Evolutionary conservation across 768 basidiomycete genomes (phyloP).

Genomic region (Russula compacta): DNA sequence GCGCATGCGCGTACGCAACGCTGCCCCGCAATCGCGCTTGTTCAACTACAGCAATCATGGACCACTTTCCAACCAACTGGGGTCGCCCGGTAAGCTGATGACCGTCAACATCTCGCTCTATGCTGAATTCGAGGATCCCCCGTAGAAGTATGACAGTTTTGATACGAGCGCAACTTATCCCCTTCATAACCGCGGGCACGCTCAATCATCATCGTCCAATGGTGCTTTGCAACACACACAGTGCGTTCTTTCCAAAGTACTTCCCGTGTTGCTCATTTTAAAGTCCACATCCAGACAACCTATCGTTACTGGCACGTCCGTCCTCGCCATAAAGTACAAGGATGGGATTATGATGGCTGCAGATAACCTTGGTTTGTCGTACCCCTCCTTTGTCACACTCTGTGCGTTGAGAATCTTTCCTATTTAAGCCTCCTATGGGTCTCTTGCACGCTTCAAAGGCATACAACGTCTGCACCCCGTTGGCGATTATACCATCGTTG

Average conservation of each 20-base stretch:
- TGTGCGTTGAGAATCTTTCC: not conserved
- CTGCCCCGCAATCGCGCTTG: not conserved
- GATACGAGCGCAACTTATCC: conserved; percentile 77
- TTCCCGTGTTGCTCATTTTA: not conserved
- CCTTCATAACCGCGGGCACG: conserved; percentile 48
- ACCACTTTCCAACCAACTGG: conserved; percentile 82
- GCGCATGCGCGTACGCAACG: conserved; percentile 9
- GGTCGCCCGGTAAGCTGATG: conserved; percentile 31
- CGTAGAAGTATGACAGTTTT: conserved; percentile 61
- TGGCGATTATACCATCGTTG: conserved; percentile 77
- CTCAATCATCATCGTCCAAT: conserved; percentile 36
- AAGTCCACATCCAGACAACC: conserved; percentile 56
- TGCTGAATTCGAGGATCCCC: not conserved
- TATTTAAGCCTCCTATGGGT: conserved; percentile 82
- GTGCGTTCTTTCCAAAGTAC: conserved; percentile 31
- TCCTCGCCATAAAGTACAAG: conserved; percentile 89
- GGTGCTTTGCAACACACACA: conserved; percentile 74
- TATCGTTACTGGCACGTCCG: conserved; percentile 94
- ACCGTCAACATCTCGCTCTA: not conserved
- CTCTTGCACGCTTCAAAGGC: conserved; percentile 94
- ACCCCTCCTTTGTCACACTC: not conserved
- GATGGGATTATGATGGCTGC: conserved; percentile 98
- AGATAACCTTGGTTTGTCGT: conserved; percentile 78
- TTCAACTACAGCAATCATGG: conserved; percentile 39
- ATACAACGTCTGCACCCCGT: conserved; percentile 81